phyloP scores from a whole-genome alignment of 139 green algal genomes.

The Picochlorum sp. region DNA sequence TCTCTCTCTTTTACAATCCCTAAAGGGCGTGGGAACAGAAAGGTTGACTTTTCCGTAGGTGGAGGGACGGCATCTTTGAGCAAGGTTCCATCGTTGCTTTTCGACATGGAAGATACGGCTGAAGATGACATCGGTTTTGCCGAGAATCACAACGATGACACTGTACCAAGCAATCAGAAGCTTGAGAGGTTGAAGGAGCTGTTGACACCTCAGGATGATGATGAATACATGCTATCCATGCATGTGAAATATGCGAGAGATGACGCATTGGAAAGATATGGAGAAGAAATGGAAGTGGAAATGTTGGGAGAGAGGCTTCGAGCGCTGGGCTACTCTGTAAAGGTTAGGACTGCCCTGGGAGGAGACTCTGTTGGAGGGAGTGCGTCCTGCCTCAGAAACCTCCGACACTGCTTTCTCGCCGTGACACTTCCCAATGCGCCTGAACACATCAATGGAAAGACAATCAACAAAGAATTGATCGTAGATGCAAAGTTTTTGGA shows the following conservation, averaged over 20 bases:
- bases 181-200: slow-evolving; percentile 3
- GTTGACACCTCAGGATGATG: slow-evolving; percentile 22
- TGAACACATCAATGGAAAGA: not conserved
- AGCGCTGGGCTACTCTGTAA: slow-evolving; percentile 30
- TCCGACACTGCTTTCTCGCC: slow-evolving; percentile 55
- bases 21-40: not conserved
- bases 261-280: slow-evolving; percentile 5
- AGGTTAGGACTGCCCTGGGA: slow-evolving; percentile 35
- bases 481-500: slow-evolving; percentile 48
- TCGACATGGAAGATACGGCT: slow-evolving; percentile 36
- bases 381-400: slow-evolving; percentile 48
- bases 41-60: not conserved
- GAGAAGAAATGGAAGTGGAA: slow-evolving; percentile 7
- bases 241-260: slow-evolving; percentile 22
- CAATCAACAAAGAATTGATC: slow-evolving; percentile 10
- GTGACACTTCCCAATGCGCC: slow-evolving; percentile 12
- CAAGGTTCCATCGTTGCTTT: slow-evolving; percentile 42
- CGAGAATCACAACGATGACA: not conserved
- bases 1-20: not conserved
- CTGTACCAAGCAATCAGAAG: not conserved
- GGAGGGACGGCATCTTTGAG: slow-evolving; percentile 15
- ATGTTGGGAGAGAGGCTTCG: slow-evolving; percentile 33
- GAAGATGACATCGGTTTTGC: not conserved
- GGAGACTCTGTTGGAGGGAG: slow-evolving; percentile 24
- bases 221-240: slow-evolving; percentile 32